Evolutionary conservation across 176 grass and related monocot species (phyloP), one percentile per base, ranked within the genome.

Genomic region (Carex scoparia): DNA sequence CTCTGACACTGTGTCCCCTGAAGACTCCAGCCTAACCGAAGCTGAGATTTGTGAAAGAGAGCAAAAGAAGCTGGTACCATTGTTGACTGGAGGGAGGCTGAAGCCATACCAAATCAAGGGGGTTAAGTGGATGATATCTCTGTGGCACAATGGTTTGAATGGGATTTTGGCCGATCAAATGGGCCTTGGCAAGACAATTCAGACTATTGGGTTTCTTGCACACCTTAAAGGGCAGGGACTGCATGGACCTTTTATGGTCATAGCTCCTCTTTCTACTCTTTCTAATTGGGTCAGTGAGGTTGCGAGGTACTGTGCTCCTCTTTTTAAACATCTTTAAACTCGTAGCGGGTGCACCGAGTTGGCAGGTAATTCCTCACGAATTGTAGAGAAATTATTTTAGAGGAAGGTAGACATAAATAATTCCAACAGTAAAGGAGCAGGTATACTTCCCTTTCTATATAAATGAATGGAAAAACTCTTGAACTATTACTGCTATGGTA

Each of bases 141-240:
- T 98, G 69, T 98, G 96, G 96, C 96, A 98, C 78, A 98, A 98
- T 84, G 96, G 96, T 64, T 82, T 98, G 0, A 98, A 95, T 86
- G 93, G 93, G 49, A 98, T 98, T 85, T 76, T 98, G 27, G 96
- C 96, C 16, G 96, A 98, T 65, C 96, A 98, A 89, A 98, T 98
- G 96, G 96, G 96, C 70, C 93, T 98, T 85, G 96, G 96, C 32
- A 98, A 98, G 87, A 98, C 96, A 57, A 95, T 98, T 63, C 96
- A 98, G 83, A 98, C 96, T 40, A 95, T 98, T 61, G 96, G 86
- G 54, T 98, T 98, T 94, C 93, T 98, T 63, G 89, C 93, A 30
- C 96, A 98, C 87, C 93, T 98, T 61, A 95, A 92, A 90, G 96
- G 96, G 58, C 93, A 95, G 81, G 91, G 90, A 31, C 63, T 98